These are phyloP conservation scores for Wickerhamomyces kurtzmanii DNA, from an alignment of 805 yeast genomes.

Conservation along the genomic window DNA sequence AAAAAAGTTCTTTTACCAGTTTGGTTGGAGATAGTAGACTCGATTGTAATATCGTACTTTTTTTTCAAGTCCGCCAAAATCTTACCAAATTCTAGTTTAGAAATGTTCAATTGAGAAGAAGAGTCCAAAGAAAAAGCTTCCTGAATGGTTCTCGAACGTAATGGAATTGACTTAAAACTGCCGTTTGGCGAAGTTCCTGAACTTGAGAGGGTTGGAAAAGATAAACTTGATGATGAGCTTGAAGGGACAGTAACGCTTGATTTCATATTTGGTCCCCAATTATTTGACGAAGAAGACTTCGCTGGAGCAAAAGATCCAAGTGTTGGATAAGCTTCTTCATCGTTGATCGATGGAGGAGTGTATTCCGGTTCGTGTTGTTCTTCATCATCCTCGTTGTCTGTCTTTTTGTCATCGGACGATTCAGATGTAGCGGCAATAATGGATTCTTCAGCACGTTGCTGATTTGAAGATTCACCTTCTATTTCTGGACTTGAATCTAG, in stretches of 20 bases:
- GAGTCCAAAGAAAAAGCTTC: constrained; percentile 71
- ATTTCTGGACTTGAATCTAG: too few relatives aligned
- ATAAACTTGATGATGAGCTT: constrained; percentile 12
- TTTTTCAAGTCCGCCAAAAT: constrained; percentile 55
- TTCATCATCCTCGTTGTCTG: constrained; percentile 3
- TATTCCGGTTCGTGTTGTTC: constrained; percentile 2
- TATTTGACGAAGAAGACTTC: constrained; percentile 13
- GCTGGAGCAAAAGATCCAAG: constrained; percentile 40
- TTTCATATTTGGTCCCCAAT: constrained; percentile 43
- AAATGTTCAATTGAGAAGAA: constrained; percentile 54
- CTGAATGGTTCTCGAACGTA: constrained; percentile 54
- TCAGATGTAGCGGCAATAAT: too few relatives aligned
- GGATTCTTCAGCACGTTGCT: too few relatives aligned
- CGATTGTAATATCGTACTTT: constrained; percentile 56
- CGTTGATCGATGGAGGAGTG: constrained; percentile 31
- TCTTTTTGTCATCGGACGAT: too few relatives aligned
- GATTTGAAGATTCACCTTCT: too few relatives aligned
- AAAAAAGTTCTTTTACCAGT: constrained; percentile 76
- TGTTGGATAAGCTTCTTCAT: constrained; percentile 56
- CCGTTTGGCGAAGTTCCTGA: constrained; percentile 6
- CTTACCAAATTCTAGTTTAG: constrained; percentile 59
- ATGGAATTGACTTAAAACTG: constrained; percentile 17
- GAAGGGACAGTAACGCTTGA: constrained; percentile 18
- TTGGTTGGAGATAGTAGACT: constrained; percentile 70
- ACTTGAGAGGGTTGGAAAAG: constrained; percentile 10